Evolutionary conservation across 2,329 filamentous ascomycete species (phyloP).

Genomic region (Cercospora canescens): DNA sequence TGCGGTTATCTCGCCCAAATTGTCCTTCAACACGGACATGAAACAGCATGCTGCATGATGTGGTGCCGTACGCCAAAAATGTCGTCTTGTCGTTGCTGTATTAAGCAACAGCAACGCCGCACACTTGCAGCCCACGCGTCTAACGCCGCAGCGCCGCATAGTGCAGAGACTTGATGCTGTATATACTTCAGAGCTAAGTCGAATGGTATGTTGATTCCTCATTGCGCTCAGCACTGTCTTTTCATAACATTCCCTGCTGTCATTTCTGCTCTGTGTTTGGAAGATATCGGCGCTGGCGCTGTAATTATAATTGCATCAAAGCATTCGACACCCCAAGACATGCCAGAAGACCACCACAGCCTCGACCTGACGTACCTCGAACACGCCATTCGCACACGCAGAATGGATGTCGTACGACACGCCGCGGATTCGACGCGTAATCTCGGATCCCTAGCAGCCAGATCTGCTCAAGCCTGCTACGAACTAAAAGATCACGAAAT

Average conservation of each 20-base stretch:
- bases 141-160: neutral
- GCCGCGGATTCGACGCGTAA: neutral
- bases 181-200: neutral
- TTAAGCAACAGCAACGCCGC: constrained; percentile 11
- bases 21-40: neutral
- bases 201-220: neutral
- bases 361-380: constrained; percentile 10
- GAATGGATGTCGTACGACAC: constrained; percentile 4
- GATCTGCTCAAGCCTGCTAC: constrained; percentile 8
- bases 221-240: neutral
- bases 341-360: neutral
- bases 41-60: constrained; percentile 1
- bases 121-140: constrained; percentile 2
- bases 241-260: neutral
- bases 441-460: neutral
- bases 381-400: constrained; percentile 8
- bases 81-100: constrained; percentile 3
- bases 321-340: neutral
- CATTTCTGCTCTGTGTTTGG: neutral
- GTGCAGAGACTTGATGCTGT: neutral
- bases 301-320: neutral
- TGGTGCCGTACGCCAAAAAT: neutral
- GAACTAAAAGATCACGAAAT: constrained; percentile 20
- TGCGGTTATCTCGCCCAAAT: neutral
- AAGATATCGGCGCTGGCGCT: constrained; percentile 4